Evolutionary conservation across 2,329 filamentous ascomycete genomes (phyloP), one percentile per base, ranked within the genome.

Genomic region (Emergomyces orientalis): DNA sequence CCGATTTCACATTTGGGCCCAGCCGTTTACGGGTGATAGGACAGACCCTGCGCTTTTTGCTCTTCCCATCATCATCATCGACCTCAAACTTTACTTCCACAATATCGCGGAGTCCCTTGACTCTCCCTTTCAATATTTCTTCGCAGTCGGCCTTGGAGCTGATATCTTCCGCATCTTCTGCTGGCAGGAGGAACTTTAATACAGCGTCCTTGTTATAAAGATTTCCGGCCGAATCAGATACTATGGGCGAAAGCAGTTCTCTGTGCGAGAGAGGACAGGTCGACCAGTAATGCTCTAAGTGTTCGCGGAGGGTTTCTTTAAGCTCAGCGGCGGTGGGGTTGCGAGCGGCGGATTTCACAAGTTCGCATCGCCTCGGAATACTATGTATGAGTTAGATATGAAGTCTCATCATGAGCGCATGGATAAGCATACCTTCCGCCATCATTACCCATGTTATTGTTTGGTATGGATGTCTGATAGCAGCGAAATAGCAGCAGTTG

Each of bases 171-270:
- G 77, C 77, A 45, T 83, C 79, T 43, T 82, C 80, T 54, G 78
- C 77, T 0, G 80, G 80, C 1, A 90, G 78, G 1, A 90, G 78
- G 65, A 82, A 86, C 70, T 88, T 84, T 62, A 99, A 81, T 25
- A 97, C 83, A 0, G 91, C 86, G 73, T 97, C 92, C 77, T 97
- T 97, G 73, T 96, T 97, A 82, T 96, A 99, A 0, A 99, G 82
- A 25, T 87, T 86, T 0, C 95, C 95, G 4, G 84, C 82, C 65
- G 83, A 88, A 75, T 99, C 94, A 0, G 91, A 94, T 0, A 96
- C 92, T 19, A 92, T 84, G 4, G 89, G 88, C 54, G 85, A 80
- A 27, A 86, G 82, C 25, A 99, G 84, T 0, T 85, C 84, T 64
- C 87, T 85, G 66, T 89, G 88, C 0, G 90, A 95, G n/a, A 99